Percentiles rank a stretch among this genome's conserved stretches.
Evolutionary conservation across 1,284 basidiomycete species (phyloP).

Genomic region (Rhodofomes roseus): DNA sequence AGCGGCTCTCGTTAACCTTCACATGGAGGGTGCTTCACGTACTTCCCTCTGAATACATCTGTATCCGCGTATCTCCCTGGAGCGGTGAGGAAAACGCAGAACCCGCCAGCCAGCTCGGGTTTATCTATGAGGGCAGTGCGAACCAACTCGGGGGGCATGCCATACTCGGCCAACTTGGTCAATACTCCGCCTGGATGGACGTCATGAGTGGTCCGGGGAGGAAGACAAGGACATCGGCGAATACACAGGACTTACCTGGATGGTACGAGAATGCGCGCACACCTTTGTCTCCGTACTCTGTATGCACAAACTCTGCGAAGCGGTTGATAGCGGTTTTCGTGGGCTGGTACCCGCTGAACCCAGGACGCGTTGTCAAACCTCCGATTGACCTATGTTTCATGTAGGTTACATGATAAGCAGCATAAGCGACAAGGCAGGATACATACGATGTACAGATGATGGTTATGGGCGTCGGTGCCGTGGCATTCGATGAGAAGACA

Average conservation of each 20-base stretch:
- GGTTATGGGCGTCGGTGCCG: neutral
- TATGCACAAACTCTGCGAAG: neutral
- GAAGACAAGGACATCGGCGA: too few species aligned
- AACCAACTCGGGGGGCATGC: neutral
- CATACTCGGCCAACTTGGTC: neutral
- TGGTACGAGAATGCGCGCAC: neutral
- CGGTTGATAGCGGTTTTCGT: neutral
- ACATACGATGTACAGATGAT: neutral
- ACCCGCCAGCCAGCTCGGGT: neutral
- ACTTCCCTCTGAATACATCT: neutral
- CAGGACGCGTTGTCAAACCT: neutral
- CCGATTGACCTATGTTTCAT: neutral
- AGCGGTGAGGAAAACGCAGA: neutral
- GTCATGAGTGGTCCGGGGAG: neutral
- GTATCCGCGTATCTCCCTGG: neutral
- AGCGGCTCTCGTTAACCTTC: neutral
- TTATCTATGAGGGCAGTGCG: neutral
- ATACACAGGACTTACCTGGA: neutral
- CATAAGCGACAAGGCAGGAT: neutral
- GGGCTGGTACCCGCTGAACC: neutral
- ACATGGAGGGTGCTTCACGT: neutral
- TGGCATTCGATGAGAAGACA: neutral
- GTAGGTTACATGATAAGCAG: neutral
- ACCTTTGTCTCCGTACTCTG: neutral
- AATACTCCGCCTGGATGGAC: neutral